Base-by-base conservation (phyloP, 2,329 filamentous ascomycete species). In the Scedosporium apiospermum region DNA sequence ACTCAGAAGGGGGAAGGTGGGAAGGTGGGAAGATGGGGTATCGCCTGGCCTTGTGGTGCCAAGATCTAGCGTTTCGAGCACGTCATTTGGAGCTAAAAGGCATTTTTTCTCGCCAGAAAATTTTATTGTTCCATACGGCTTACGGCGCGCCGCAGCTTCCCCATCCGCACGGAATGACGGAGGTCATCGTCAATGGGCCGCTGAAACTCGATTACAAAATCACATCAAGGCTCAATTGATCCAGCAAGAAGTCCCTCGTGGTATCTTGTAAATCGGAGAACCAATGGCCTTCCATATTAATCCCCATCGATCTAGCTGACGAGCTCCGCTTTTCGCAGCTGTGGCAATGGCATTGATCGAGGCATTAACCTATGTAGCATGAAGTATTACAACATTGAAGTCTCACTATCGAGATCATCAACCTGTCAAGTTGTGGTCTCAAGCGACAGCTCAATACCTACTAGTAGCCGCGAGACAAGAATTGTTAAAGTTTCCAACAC, bases 71-170 rank as follows among this genome's bases (percentile, higher is more conserved):
- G 51, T 57, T 30, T 49, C 65, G 66, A 67, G 65, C 66, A 67
- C 66, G 66, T 67, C 66, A 67, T 67, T 66, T 63, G 62, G 62
- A 65, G 64, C 66, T 67, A 67, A 60, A 63, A 61, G 60, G 57
- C 49, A 42, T 42, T 41, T 62, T 58, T 51, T 51, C 26, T 38
- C 27, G 14, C 16, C 60, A 42, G 23, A 62, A 38, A 58, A 42
- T 41, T 58, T 58, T 41, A 58, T 26, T 58, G 23, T 34, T 18
- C 23, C 23, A 6, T 27, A 14, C 6, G 18, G 44, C 30, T 34
- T 34, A 34, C 16, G 44, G n/a, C 44, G n/a, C 44, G 18, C 44
- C n/a, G 44, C 10, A 49, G 18, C 44, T 12, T 49, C 44, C n/a
- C 6, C 44, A 7, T 21, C 44, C n/a, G 6, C 44, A n/a, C 18